Base-by-base conservation (phyloP, 371 early-diverging fungal genomes). In the Syncephalis fuscata region DNA sequence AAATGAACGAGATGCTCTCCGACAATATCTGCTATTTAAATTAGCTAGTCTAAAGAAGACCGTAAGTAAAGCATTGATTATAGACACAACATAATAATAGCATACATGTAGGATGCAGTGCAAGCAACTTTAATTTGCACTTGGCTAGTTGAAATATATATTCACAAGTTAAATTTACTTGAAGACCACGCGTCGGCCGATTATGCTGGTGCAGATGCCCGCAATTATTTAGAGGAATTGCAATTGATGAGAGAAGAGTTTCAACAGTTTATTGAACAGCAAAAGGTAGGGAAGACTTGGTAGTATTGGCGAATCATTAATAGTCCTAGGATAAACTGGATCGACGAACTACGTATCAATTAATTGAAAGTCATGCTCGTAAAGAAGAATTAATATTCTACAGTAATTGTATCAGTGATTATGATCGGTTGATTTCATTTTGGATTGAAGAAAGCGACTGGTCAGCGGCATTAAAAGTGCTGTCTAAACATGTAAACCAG, bases 101-200 rank as follows among this genome's bases (percentile, higher is more conserved):
- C 39, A 5, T n/a, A 15, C n/a, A n/a, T 39, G 16, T 59, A 87
- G 80, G 86, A 91, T 52, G 63, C 65, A 3, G 83, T 80, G 0
- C 92, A 93, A 67, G 73, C 67, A 41, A 81, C 82, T 2, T 65
- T 93, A 39, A 50, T 92, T 8, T 75, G 79, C 1, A 88, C 82
- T 37, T 93, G 93, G 93, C 70, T 90, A 4, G 70, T 88, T 8
- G 92, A 92, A 57, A 61, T 92, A 15, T 87, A 79, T 51, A 64
- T 92, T 21, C 68, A 73, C 45, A 72, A 77, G 49, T 56, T 92
- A 46, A 83, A 88, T 53, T 62, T 71, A 10, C 48, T 82, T 7
- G 83, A 84, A 23, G 78, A 80, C 40, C 44, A 61, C 46, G 61
- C 67, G 2, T 64, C 67, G 2, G 71, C 73, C 0, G 62, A 67